phyloP scores from a whole-genome alignment of 2,329 filamentous ascomycete genomes.

The Domatiomyces globalis region DNA sequence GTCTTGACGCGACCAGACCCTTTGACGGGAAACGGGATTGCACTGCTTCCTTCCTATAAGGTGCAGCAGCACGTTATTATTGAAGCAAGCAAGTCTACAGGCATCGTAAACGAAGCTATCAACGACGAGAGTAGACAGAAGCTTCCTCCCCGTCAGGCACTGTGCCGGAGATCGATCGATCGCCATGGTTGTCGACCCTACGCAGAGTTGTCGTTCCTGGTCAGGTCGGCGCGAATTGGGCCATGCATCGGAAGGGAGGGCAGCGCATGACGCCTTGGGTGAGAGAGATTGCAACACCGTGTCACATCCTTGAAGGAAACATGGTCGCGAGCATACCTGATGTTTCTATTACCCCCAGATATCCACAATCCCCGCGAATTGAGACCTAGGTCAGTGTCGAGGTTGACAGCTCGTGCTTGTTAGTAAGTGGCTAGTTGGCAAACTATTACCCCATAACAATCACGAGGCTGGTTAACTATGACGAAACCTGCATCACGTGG shows the following conservation, averaged over 20 bases:
- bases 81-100: too few species aligned
- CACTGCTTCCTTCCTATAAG: too few species aligned
- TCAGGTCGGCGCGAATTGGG: neutral
- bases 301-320: neutral
- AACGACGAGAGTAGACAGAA: too few species aligned
- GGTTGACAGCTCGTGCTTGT: neutral
- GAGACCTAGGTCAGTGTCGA: neutral
- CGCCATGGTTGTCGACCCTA: too few species aligned
- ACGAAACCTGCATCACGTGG: neutral
- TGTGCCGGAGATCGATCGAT: too few species aligned
- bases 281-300: neutral
- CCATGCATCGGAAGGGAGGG: neutral
- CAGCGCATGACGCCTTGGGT: neutral
- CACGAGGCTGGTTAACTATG: neutral
- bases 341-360: conserved; percentile 24
- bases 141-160: too few species aligned
- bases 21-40: too few species aligned
- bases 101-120: too few species aligned
- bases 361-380: conserved; percentile 15
- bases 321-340: conserved; percentile 1
- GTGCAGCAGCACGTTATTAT: too few species aligned
- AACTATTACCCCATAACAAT: neutral
- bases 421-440: neutral
- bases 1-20: too few species aligned
- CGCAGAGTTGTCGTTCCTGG: too few species aligned